Base-by-base conservation (phyloP, 163 green algal species). In the Chlamydomonas reinhardtii region DNA sequence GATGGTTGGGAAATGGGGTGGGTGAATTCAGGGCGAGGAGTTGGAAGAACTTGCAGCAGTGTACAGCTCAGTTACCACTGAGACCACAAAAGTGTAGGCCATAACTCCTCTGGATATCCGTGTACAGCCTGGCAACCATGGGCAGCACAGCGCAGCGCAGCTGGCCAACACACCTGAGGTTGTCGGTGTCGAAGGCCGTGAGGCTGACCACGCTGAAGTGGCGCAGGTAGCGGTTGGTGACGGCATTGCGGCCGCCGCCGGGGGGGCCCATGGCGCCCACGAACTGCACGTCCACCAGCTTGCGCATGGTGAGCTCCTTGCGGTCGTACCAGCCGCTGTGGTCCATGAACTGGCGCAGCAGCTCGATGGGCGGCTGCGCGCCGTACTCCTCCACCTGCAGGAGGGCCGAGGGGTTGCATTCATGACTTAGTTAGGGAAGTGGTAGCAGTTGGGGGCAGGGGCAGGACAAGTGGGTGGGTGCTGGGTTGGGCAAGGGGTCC, bases 151-250 rank as follows among this genome's bases (percentile, higher is more conserved):
- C n/a, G n/a, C n/a, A n/a, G n/a, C n/a, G n/a, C n/a, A n/a, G n/a
- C n/a, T n/a, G n/a, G n/a, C n/a, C n/a, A n/a, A n/a, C 39, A 8
- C 34, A 89, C 82, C 72, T 86, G 35, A 95, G 83, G 76, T 94
- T 96, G 78, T 94, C 93, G 24, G 88, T 87, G 86, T 95, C 92
- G 73, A 96, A 96, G 39, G 89, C 87, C 6, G 91, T 94, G n/a
- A 94, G 83, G 66, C 84, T 92, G 75, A 96, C 74, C 20, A 95
- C 89, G 32, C 52, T 89, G 89, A 92, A 97, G 83, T 97, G 94
- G 59, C 94, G 91, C 61, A 95, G 88, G 90, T 96, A 97, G 66
- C 94, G 90, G 76, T 96, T 94, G n/a, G 93, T 97, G 52, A 97
- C 92, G 35, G 74, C 83, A 89, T 96, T 97, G 35, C 94, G 89